Percentiles rank a stretch among this genome's conserved stretches.
These are phyloP conservation scores for Gremmenia infestans DNA, from an alignment of 2,329 filamentous ascomycete species.

Conservation along the genomic window DNA sequence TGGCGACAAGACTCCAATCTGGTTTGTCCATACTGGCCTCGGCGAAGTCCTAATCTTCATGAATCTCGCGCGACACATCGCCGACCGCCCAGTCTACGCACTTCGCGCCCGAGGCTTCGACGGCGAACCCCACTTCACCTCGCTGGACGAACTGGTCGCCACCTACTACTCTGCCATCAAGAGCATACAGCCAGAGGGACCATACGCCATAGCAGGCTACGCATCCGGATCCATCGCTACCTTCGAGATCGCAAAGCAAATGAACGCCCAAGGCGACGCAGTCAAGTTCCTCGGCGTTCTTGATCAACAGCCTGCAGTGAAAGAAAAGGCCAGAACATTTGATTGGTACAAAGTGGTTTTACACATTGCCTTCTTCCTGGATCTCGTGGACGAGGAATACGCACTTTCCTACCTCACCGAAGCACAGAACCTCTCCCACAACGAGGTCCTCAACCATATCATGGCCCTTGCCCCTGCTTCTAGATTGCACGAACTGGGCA, in stretches of 20 bases:
- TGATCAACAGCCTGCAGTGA: constrained; percentile 47
- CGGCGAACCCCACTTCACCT: constrained; percentile 34
- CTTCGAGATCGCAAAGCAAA: constrained; percentile 44
- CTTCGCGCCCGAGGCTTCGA: constrained; percentile 37
- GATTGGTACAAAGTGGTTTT: constrained; percentile 34
- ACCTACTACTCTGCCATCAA: constrained; percentile 39
- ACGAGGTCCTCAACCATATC: constrained; percentile 24
- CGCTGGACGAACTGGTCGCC: constrained; percentile 36
- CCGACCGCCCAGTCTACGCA: constrained; percentile 42
- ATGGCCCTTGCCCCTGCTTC: constrained; percentile 16
- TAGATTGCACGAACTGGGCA: constrained; percentile 31
- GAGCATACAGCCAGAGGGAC: constrained; percentile 41
- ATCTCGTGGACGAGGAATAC: constrained; percentile 32
- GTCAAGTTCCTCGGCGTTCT: constrained; percentile 42
- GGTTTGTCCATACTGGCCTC: constrained; percentile 38
- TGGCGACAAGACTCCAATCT: constrained; percentile 35
- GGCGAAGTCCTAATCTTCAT: constrained; percentile 41
- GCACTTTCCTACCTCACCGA: constrained; percentile 38
- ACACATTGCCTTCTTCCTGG: constrained; percentile 35
- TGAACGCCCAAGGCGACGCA: constrained; percentile 35
- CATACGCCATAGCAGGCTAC: constrained; percentile 49
- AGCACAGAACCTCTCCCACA: constrained; percentile 16
- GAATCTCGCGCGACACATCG: constrained; percentile 35
- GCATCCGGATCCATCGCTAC: constrained; percentile 45
- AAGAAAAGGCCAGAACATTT: constrained; percentile 22